Evolutionary conservation across 2,329 filamentous ascomycete species (phyloP), one percentile per base, ranked within the genome.

Genomic region (Plectosphaerella cucumerina): DNA sequence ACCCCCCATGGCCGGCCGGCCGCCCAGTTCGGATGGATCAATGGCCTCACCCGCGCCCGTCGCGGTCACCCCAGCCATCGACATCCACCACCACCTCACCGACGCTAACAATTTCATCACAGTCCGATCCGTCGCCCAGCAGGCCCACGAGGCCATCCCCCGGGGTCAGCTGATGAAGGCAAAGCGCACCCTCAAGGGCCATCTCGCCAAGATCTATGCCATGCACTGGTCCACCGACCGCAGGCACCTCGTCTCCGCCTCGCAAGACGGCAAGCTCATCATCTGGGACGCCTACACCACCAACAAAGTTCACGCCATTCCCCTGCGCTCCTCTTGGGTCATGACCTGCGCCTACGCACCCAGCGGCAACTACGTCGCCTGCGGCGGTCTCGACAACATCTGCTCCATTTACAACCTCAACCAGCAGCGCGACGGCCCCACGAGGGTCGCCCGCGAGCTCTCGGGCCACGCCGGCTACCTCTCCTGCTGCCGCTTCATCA

Each of bases 211-310:
- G 78, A 99, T 99, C 65, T 99, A 99, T 73, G 94, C 94, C 64
- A 99, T 99, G 94, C 94, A 99, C 78, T 99, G 94, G 94, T 97
- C 94, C 33, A 99, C 94, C 58, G 94, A 99, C 74, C 86, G 94
- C 67, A 86, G 94, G 72, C 94, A 97, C 73, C 84, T 97, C 55
- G 94, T 99, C 48, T 97, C 94, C 12, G 94, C 94, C 57, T 99
- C 94, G 61, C 94, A 99, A 74, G 94, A 99, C 66, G 94, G 94
- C 70, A 99, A 99, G 79, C 85, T 99, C 61, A 99, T 99, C 72
- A 97, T 99, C 68, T 99, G 94, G 94, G 94, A 99, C 71, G 94
- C 94, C 53, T 99, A 99, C 77, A 97, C 93, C 59, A 97, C 94
- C 56, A 97, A 99, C 81, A 99, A 99, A 73, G 94, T 99, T 56